Conservation (phyloP, 495 filamentous ascomycete species). For the Tuber calosporum region DNA sequence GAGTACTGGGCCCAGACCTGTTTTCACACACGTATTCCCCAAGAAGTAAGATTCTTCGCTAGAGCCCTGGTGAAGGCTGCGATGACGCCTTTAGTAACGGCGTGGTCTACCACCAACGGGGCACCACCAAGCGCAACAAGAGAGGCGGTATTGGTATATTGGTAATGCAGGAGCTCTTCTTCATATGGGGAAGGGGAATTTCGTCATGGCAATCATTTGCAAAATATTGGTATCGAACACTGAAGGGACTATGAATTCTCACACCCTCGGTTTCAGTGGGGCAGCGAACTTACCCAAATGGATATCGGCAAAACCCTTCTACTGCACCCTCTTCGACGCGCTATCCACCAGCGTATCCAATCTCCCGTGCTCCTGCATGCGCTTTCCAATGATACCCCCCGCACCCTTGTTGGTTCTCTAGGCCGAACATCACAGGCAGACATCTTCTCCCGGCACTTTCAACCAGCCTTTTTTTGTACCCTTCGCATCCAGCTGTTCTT, state of each 20-base stretch:
- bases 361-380: conserved; percentile 48
- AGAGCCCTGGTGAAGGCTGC: conserved; percentile 54
- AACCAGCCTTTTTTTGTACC: conserved; percentile 50
- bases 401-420: conserved; percentile 49
- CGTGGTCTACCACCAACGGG: conserved; percentile 52
- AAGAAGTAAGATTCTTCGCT: conserved; percentile 50
- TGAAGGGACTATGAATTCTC: conserved; percentile 43
- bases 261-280: background rate
- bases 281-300: conserved; percentile 35
- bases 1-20: conserved; percentile 53
- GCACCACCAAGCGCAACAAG: conserved; percentile 53
- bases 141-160: conserved; percentile 56
- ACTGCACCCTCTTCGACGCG: conserved; percentile 53
- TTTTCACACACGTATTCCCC: conserved; percentile 48
- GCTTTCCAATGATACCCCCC: conserved; percentile 48
- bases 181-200: conserved; percentile 55
- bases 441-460: conserved; percentile 48
- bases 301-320: conserved; percentile 50
- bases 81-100: conserved; percentile 58
- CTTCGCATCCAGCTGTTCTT: conserved; percentile 52
- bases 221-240: conserved; percentile 56
- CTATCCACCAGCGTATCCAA: conserved; percentile 59
- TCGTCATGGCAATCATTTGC: conserved; percentile 57
- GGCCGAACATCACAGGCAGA: conserved; percentile 48
- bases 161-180: conserved; percentile 52